Conservation (phyloP, 495 filamentous ascomycete genomes). For the Penicillium fimorum region DNA sequence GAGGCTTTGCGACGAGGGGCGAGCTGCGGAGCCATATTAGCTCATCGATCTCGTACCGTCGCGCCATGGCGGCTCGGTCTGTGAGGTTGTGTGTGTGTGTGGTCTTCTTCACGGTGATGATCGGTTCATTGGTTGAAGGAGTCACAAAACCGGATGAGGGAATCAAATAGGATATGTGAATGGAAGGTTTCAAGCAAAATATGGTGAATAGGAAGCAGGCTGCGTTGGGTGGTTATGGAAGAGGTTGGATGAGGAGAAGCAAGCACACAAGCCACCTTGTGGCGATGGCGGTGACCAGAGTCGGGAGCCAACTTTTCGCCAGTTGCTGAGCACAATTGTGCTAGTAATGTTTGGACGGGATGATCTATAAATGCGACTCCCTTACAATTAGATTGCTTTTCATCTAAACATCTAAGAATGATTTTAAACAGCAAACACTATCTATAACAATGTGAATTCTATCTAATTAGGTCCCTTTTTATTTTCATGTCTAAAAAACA, state of each 20-base stretch:
- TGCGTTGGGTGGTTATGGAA: constrained; percentile 3
- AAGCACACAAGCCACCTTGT: constrained; percentile 35
- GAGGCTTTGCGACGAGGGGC: constrained; percentile 79
- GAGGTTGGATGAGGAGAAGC: constrained; percentile 28
- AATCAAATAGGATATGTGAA: background rate
- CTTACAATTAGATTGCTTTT: no score
- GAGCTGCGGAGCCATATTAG: constrained; percentile 76
- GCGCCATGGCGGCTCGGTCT: constrained; percentile 46
- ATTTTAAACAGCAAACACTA: no score
- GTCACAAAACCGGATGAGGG: background rate
- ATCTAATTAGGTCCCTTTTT: no score
- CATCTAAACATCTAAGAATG: no score
- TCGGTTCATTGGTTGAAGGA: constrained; percentile 34
- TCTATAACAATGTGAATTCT: no score
- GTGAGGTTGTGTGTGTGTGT: constrained; percentile 27
- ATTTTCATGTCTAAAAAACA: no score
- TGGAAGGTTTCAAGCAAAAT: background rate
- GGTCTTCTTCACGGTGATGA: constrained; percentile 31
- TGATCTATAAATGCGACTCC: no score
- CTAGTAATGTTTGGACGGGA: no score
- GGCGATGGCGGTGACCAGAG: constrained; percentile 36
- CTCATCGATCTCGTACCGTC: constrained; percentile 76
- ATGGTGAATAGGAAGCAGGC: constrained; percentile 7
- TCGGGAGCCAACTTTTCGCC: constrained; percentile 25
- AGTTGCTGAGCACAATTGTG: background rate